A percentile compares a stretch with the other conserved stretches of the same genome.
phyloP scores from a whole-genome alignment of 2,329 filamentous ascomycete genomes.

The Fusarium poae region DNA sequence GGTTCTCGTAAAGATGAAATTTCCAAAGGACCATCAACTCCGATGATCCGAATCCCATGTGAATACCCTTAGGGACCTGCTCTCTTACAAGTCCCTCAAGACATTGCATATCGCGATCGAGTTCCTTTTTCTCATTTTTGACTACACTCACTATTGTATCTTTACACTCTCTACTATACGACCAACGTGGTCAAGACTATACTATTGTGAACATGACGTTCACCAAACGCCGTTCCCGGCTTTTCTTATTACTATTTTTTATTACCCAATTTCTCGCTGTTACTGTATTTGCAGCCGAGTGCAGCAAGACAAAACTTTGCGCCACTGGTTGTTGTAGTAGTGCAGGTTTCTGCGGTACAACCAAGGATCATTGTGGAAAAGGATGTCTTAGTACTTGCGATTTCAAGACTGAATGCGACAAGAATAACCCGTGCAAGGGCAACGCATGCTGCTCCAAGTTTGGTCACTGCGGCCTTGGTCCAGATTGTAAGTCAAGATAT shows the following conservation, averaged over 20 bases:
- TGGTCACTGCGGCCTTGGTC: constrained; percentile 47
- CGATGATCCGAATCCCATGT: too few relatives aligned
- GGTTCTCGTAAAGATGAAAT: too few relatives aligned
- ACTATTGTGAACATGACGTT: background rate
- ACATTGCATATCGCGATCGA: too few relatives aligned
- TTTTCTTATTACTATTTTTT: background rate
- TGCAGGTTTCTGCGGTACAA: constrained; percentile 43
- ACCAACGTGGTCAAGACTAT: too few relatives aligned
- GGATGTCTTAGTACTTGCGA: constrained; percentile 45
- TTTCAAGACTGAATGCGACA: constrained; percentile 49
- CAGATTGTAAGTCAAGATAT: constrained; percentile 34
- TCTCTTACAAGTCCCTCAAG: too few relatives aligned
- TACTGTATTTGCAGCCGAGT: constrained; percentile 2
- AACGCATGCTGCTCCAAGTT: constrained; percentile 52
- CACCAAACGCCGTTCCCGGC: background rate
- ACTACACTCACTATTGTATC: background rate
- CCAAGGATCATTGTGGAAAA: constrained; percentile 22
- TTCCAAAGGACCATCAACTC: too few relatives aligned
- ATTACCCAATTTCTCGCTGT: background rate
- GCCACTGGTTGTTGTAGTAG: constrained; percentile 40
- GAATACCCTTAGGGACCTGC: too few relatives aligned
- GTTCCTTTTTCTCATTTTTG: background rate
- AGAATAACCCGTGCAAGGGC: constrained; percentile 47
- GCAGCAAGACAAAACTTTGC: constrained; percentile 29
- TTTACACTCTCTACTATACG: too few relatives aligned